Percentiles rank a stretch among this genome's conserved stretches.
Evolutionary conservation across 2,329 filamentous ascomycete species (phyloP).

Genomic region (Nemania sp.): DNA sequence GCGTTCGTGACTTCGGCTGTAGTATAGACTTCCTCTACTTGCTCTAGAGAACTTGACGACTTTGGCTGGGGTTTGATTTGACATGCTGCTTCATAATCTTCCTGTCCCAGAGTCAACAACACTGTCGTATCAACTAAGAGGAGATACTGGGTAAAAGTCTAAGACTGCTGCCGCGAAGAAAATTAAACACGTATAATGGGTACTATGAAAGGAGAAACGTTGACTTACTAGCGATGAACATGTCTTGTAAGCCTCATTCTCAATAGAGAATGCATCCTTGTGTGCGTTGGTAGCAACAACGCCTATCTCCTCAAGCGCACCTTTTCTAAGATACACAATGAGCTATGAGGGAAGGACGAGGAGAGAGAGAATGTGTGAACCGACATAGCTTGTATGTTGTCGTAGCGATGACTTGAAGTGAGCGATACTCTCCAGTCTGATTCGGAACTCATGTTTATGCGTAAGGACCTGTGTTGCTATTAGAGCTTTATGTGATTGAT

Average conservation of each 20-base stretch:
- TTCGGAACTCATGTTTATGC: conserved; percentile 47
- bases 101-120: conserved; percentile 56
- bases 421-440: conserved; percentile 64
- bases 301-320: conserved; percentile 41
- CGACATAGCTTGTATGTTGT: conserved; percentile 72
- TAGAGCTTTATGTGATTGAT: not conserved
- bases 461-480: not conserved
- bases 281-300: conserved; percentile 44
- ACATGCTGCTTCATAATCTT: conserved; percentile 67
- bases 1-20: conserved; percentile 36
- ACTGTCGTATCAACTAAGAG: not conserved
- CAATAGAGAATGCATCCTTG: conserved; percentile 70
- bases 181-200: too few species aligned
- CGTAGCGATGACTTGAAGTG: conserved; percentile 70
- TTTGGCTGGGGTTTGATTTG: conserved; percentile 45
- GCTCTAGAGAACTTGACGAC: conserved; percentile 46
- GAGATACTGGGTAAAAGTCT: not conserved
- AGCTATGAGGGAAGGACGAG: conserved; percentile 29
- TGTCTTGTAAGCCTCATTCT: conserved; percentile 71
- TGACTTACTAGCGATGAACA: conserved; percentile 68
- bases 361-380: conserved; percentile 46
- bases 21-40: conserved; percentile 12
- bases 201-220: not conserved
- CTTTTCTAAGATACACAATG: conserved; percentile 44
- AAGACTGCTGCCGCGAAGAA: conserved; percentile 18